A percentile compares a stretch with the other conserved stretches of the same genome.
phyloP scores from a whole-genome alignment of 768 basidiomycete species.

The Exidia glandulosa region DNA sequence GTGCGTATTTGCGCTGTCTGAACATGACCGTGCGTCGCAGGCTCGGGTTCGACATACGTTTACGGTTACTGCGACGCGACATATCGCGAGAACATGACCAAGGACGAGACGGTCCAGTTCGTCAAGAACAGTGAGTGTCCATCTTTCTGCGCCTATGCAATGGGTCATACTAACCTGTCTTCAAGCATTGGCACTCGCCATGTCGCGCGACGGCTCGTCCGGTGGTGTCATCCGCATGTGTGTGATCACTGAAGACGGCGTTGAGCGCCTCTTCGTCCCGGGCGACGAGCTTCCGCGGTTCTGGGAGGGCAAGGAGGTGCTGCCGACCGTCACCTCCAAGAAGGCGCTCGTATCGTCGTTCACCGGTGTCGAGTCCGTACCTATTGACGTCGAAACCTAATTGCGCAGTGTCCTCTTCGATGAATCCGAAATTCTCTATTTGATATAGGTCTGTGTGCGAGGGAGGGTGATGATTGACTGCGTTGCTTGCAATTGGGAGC shows the following conservation, averaged over 20 bases:
- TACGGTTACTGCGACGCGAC: conserved; percentile 99
- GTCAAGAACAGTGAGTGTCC: conserved; percentile 81
- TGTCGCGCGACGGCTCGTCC: conserved; percentile 96
- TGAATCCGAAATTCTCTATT: neutral
- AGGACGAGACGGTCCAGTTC: conserved; percentile 84
- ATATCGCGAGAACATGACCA: conserved; percentile 83
- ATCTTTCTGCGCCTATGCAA: neutral
- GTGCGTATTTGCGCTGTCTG: neutral
- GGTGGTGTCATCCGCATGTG: conserved; percentile 97
- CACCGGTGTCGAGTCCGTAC: conserved; percentile 2
- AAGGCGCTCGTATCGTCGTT: neutral
- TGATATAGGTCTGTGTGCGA: too few species aligned
- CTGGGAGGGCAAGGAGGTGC: conserved; percentile 77
- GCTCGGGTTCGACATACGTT: conserved; percentile 94
- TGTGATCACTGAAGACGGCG: conserved; percentile 86
- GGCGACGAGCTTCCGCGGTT: conserved; percentile 82
- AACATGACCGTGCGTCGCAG: conserved; percentile 23
- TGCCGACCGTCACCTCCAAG: conserved; percentile 21
- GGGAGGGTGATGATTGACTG: too few species aligned
- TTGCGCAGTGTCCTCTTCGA: neutral
- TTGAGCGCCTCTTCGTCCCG: conserved; percentile 86
- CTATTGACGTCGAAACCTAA: conserved; percentile 12
- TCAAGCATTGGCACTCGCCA: conserved; percentile 83
- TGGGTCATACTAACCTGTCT: conserved; percentile 2
- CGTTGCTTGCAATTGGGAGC: too few species aligned